Conservation (phyloP, 768 basidiomycete species). For the Strobilomyces dryophilus region DNA sequence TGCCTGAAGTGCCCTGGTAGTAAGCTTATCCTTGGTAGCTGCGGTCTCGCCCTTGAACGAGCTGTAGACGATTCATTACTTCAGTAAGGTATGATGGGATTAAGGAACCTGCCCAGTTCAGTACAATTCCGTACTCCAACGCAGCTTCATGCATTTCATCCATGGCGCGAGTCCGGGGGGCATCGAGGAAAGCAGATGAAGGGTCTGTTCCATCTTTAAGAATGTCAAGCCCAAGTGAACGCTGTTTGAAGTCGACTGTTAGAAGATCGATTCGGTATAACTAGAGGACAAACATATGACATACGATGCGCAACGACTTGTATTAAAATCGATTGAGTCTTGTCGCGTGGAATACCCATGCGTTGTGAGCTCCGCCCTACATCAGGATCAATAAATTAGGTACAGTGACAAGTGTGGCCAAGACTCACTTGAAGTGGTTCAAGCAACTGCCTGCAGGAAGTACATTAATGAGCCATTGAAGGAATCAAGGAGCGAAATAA, state of each 20-base stretch:
- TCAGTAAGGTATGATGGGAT: neutral
- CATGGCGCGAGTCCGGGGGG: constrained; percentile 77
- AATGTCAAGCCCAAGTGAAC: constrained; percentile 71
- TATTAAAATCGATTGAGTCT: constrained; percentile 82
- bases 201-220: constrained; percentile 66
- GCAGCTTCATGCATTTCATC: constrained; percentile 82
- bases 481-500: neutral
- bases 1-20: constrained; percentile 78
- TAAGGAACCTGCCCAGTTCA: constrained; percentile 58
- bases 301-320: constrained; percentile 79
- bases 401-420: neutral
- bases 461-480: neutral
- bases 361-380: constrained; percentile 56
- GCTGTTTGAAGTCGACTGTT: constrained; percentile 65
- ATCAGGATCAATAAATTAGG: constrained; percentile 37
- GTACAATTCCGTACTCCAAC: constrained; percentile 75
- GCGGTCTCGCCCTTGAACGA: constrained; percentile 91
- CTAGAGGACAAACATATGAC: constrained; percentile 15
- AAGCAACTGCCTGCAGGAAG: constrained; percentile 41
- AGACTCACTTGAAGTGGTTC: constrained; percentile 44
- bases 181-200: constrained; percentile 77
- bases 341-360: too few species aligned
- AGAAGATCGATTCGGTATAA: neutral
- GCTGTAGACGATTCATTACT: constrained; percentile 34
- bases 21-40: constrained; percentile 79